These are phyloP conservation scores for Tagetes patula DNA, from an alignment of 129 eudicot species.

Conservation along the genomic window DNA sequence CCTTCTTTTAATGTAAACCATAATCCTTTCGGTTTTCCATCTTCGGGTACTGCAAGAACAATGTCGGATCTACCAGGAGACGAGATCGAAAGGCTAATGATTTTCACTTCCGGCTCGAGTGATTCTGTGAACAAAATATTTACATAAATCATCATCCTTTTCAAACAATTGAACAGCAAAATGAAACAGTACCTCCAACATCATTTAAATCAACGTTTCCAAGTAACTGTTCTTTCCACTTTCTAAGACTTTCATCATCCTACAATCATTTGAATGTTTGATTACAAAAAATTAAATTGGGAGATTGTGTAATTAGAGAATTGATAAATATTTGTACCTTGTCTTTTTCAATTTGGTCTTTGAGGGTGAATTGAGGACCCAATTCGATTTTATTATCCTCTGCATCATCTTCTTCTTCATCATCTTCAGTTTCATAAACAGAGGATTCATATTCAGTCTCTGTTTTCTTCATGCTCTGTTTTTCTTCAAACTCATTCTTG, in stretches of 20 bases:
- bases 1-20: slow-evolving; percentile 80
- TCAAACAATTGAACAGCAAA: neutral
- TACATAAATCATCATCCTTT: neutral
- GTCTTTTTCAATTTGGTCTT: slow-evolving; percentile 59
- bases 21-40: slow-evolving; percentile 58
- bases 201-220: slow-evolving; percentile 56
- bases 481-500: slow-evolving; percentile 27
- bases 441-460: slow-evolving; percentile 52
- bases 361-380: slow-evolving; percentile 64
- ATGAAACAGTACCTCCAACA: slow-evolving; percentile 53
- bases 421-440: slow-evolving; percentile 43
- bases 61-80: slow-evolving; percentile 63
- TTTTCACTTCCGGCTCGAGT: slow-evolving; percentile 65
- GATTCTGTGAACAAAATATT: slow-evolving; percentile 41
- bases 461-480: slow-evolving; percentile 23
- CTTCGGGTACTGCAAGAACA: slow-evolving; percentile 56
- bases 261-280: slow-evolving; percentile 21
- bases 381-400: slow-evolving; percentile 36
- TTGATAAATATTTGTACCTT: slow-evolving; percentile 40
- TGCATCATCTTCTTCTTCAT: slow-evolving; percentile 50
- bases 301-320: neutral
- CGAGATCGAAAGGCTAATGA: slow-evolving; percentile 50
- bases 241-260: slow-evolving; percentile 79
- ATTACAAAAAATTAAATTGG: neutral
- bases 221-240: slow-evolving; percentile 75